Evolutionary conservation across 2,329 filamentous ascomycete genomes (phyloP).

Genomic region (Xylariaceae sp.): DNA sequence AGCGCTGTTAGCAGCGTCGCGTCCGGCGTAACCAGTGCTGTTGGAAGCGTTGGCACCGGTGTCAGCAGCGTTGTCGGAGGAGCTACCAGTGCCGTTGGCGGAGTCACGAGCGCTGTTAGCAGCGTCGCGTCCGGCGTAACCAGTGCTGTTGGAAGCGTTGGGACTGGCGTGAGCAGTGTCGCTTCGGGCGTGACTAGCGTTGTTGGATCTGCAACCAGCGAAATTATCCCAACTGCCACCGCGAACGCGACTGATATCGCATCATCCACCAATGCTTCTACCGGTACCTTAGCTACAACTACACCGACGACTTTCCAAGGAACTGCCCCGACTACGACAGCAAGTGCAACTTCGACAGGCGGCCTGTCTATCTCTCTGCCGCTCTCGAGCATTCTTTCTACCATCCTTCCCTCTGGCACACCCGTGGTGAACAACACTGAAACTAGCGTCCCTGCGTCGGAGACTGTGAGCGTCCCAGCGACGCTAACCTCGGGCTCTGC

Average conservation of each 20-base stretch:
- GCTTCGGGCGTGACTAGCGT: neutral
- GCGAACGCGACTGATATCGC: constrained; percentile 15
- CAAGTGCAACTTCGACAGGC: neutral
- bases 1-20: constrained; percentile 8
- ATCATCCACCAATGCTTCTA: too few relatives aligned
- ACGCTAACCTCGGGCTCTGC: constrained; percentile 9
- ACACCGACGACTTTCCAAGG: neutral
- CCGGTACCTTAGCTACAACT: neutral
- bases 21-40: constrained; percentile 9
- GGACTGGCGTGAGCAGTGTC: neutral
- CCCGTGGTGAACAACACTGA: constrained; percentile 17
- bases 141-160: neutral
- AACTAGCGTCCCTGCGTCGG: constrained; percentile 8
- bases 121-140: constrained; percentile 1
- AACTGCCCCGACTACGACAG: neutral
- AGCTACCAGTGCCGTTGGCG: constrained; percentile 6
- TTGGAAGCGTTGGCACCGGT: constrained; percentile 11
- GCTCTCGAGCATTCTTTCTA: constrained; percentile 2
- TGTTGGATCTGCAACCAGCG: constrained; percentile 5
- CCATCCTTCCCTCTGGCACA: constrained; percentile 6
- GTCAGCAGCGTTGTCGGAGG: neutral
- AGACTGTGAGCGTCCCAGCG: constrained; percentile 11
- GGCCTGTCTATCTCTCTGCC: neutral
- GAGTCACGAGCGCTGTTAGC: neutral
- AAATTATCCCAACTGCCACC: constrained; percentile 4